A percentile compares a stretch with the other conserved stretches of the same genome.
Conservation (phyloP, 148 eudicot genomes). For the Cornus florida region DNA sequence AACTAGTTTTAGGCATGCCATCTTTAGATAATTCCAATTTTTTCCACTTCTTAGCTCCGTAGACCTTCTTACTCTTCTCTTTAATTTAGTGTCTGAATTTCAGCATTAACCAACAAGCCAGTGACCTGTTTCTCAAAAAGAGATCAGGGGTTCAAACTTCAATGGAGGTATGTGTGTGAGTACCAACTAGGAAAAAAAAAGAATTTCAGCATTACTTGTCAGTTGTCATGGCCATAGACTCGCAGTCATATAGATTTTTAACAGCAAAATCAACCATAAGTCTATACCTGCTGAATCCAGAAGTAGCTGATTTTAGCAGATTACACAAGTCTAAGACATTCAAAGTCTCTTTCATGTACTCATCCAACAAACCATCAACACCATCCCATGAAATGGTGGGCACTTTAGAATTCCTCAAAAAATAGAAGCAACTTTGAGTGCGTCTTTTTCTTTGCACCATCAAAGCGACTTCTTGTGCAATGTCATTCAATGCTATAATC, state of each 20-base stretch:
- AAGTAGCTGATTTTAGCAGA: conserved; percentile 28
- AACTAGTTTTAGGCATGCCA: conserved; percentile 15
- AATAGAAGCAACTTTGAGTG: conserved; percentile 29
- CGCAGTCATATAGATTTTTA: conserved; percentile 15
- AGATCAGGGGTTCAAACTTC: no score
- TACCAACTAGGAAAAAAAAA: no score
- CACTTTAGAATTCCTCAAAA: conserved; percentile 17
- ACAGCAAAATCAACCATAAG: conserved; percentile 28
- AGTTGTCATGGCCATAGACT: not conserved
- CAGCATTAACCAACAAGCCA: no score
- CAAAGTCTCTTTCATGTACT: conserved; percentile 35
- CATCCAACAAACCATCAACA: conserved; percentile 23
- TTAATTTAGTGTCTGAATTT: conserved; percentile 16
- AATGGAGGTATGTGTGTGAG: no score
- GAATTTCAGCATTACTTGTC: conserved; percentile 19
- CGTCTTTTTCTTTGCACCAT: conserved; percentile 43
- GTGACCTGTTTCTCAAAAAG: no score
- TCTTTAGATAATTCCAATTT: conserved; percentile 14
- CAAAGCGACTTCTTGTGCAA: conserved; percentile 26
- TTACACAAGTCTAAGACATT: conserved; percentile 41
- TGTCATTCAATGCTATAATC: conserved; percentile 55
- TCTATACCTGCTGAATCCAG: conserved; percentile 24
- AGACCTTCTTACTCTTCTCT: conserved; percentile 17
- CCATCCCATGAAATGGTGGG: not conserved
- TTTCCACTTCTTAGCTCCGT: conserved; percentile 23